Percentiles rank a stretch among this genome's conserved stretches.
Evolutionary conservation across 768 basidiomycete genomes (phyloP).

Genomic region (Boletus barrowsii): DNA sequence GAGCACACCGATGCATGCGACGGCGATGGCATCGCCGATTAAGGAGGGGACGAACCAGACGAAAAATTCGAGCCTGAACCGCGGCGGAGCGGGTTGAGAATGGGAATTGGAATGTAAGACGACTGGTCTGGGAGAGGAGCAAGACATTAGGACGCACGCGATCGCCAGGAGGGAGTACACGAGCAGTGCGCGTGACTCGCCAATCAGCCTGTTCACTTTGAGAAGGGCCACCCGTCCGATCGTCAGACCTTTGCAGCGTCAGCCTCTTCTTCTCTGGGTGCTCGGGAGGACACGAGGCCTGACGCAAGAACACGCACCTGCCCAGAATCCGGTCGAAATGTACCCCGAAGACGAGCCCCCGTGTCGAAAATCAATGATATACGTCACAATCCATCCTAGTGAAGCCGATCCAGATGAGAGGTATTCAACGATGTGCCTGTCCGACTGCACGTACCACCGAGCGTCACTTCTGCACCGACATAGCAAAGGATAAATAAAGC

Average conservation of each 20-base stretch:
- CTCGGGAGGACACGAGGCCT: neutral
- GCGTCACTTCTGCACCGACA: neutral
- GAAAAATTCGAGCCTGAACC: slow-evolving; percentile 45
- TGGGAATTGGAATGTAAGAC: neutral
- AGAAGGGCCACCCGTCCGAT: slow-evolving; percentile 49
- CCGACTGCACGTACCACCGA: neutral
- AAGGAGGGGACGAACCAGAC: slow-evolving; percentile 55
- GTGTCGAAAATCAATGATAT: neutral
- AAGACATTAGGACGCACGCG: slow-evolving; percentile 10
- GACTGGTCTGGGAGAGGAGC: neutral
- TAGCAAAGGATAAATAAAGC: neutral
- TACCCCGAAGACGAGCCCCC: slow-evolving; percentile 31
- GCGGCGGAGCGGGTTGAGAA: neutral
- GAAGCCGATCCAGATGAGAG: neutral
- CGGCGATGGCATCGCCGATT: slow-evolving; percentile 47
- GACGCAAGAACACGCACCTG: slow-evolving; percentile 33
- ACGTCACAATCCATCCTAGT: slow-evolving; percentile 5
- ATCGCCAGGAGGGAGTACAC: slow-evolving; percentile 48
- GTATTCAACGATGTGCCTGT: neutral
- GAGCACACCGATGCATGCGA: slow-evolving; percentile 50
- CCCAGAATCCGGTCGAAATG: slow-evolving; percentile 51
- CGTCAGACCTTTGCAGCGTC: slow-evolving; percentile 43
- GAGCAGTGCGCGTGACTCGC: slow-evolving; percentile 49
- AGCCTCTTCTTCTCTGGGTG: neutral
- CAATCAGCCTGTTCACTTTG: slow-evolving; percentile 51